Evolutionary conservation across 1,284 basidiomycete species (phyloP), one percentile per base, ranked within the genome.

Genomic region (Cryptococcus sp.): DNA sequence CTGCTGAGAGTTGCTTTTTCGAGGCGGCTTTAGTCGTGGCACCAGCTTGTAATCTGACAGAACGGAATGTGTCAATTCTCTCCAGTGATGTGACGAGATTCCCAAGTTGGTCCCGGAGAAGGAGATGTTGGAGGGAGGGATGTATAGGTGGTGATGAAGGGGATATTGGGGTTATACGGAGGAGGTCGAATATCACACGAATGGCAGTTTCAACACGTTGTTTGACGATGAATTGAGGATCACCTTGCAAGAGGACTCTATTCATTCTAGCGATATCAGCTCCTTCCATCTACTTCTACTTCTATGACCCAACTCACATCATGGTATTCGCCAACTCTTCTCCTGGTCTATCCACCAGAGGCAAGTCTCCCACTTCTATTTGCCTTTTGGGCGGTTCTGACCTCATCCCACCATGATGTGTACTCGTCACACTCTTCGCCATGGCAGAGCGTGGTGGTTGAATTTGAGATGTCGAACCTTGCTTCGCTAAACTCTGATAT

Each of bases 191-290:
- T 57, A 73, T 72, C 33, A 72, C 70, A 23, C 73, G 66, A 47
- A 75, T 75, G 44, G 73, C 73, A 3, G 73, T 75, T 53, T 75
- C 73, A 7, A 75, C 73, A 35, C 73, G 59, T 46, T 72, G 71
- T 53, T 75, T 75, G 48, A 64, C 65, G 48, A 72, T 70, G 49
- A 59, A 50, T 41, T 72, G 71, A 3, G 73, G 71, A 60, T 75
- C 73, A 14, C 73, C 73, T 56, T 75, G 73, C 8, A 75, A 58
- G 2, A 74, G 51, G 4, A 75, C 46, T 43, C 58, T 60, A 52
- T 69, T 74, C 30, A 62, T 59, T 15, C 71, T 70, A 31, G 8
- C 8, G 38, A 48, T 52, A 50, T 34, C 4, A 32, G 6, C 32
- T 35, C 23, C 23, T 23, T 41, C 38, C 38, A 41, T 10, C 38